Conservation (phyloP, 2,329 filamentous ascomycete genomes). For the Fusarium graminum region DNA sequence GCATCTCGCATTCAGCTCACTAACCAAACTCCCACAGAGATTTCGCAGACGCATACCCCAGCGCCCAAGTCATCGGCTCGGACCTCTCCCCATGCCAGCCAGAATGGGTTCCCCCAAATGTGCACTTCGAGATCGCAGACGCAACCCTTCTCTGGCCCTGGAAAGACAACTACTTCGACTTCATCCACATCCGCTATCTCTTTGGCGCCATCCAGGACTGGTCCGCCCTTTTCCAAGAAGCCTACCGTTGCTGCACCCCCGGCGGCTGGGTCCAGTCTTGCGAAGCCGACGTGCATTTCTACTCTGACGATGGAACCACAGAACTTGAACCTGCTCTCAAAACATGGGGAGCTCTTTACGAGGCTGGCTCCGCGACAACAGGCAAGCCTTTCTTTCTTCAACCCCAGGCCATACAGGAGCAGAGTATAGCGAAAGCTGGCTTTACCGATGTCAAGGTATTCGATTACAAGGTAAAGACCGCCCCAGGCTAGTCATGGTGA, state of each 20-base stretch:
- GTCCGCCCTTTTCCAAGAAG: constrained; percentile 35
- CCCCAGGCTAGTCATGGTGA: background rate
- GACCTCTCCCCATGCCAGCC: constrained; percentile 43
- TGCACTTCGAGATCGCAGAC: constrained; percentile 41
- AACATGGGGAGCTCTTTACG: constrained; percentile 29
- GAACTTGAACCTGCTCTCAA: constrained; percentile 30
- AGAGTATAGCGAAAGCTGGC: constrained; percentile 38
- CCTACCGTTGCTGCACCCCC: constrained; percentile 36
- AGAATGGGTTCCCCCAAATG: constrained; percentile 43
- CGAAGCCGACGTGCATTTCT: constrained; percentile 39
- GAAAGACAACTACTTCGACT: constrained; percentile 41
- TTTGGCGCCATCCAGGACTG: constrained; percentile 41
- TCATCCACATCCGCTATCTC: constrained; percentile 42
- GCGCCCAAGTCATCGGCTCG: constrained; percentile 39
- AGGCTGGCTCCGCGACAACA: constrained; percentile 13
- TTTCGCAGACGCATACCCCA: constrained; percentile 38
- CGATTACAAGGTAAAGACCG: constrained; percentile 36
- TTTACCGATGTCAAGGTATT: constrained; percentile 34
- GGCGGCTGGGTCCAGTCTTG: constrained; percentile 42
- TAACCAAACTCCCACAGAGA: constrained; percentile 23
- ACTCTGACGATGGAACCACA: constrained; percentile 38
- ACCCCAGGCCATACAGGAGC: constrained; percentile 29
- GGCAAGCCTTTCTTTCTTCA: constrained; percentile 36
- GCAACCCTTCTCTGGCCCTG: constrained; percentile 41
- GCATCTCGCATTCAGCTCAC: background rate